phyloP scores from a whole-genome alignment of 371 early-diverging fungal species.

The Fennellomyces sp. region DNA sequence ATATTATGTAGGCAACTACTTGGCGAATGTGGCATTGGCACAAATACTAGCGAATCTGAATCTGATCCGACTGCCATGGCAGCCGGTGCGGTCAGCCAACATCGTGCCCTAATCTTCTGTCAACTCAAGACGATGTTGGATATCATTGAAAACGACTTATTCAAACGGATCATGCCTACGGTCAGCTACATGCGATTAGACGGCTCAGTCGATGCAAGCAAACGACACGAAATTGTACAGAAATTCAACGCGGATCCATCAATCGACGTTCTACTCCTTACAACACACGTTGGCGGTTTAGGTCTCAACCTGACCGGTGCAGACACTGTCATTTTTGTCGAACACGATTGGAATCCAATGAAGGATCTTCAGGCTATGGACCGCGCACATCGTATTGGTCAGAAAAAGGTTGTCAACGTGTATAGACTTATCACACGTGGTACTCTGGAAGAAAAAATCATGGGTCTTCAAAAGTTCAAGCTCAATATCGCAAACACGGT shows the following conservation, averaged over 20 bases:
- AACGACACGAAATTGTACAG: slow-evolving; percentile 90
- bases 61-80: slow-evolving; percentile 51
- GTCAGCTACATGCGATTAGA: slow-evolving; percentile 97
- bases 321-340: slow-evolving; percentile 99
- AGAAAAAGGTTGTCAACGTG: slow-evolving; percentile 97
- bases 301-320: slow-evolving; percentile 99
- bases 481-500: slow-evolving; percentile 97
- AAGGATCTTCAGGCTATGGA: slow-evolving; percentile 98
- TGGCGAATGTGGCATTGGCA: slow-evolving; percentile 93
- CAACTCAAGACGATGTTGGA: slow-evolving; percentile 98
- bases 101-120: slow-evolving; percentile 97
- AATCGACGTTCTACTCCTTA: slow-evolving; percentile 95
- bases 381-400: slow-evolving; percentile 96
- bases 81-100: slow-evolving; percentile 75
- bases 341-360: slow-evolving; percentile 99
- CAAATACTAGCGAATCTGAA: slow-evolving; percentile 51
- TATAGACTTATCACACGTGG: slow-evolving; percentile 90
- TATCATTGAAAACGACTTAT: slow-evolving; percentile 91
- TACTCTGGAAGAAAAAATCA: slow-evolving; percentile 96
- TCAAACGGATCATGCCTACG: slow-evolving; percentile 80
- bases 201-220: slow-evolving; percentile 85
- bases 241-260: slow-evolving; percentile 96
- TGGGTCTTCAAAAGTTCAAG: slow-evolving; percentile 99
- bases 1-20: slow-evolving; percentile 68
- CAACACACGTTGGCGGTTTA: slow-evolving; percentile 98